These are phyloP conservation scores for Colletotrichum echinochloae DNA, from an alignment of 2,329 filamentous ascomycete genomes.

Conservation along the genomic window DNA sequence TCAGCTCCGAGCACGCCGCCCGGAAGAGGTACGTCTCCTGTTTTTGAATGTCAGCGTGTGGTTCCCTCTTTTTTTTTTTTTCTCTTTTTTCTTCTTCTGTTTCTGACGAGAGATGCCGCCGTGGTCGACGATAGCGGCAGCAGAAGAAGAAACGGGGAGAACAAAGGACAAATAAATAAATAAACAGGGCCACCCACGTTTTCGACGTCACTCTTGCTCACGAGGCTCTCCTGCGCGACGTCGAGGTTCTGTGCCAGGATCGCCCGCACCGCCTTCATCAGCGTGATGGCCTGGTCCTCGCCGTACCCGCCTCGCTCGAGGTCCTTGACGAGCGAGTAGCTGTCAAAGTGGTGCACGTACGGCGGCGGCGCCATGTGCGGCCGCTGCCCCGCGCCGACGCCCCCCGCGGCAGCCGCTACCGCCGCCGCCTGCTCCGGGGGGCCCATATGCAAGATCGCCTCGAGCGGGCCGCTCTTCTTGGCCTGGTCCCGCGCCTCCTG, in stretches of 20 bases:
- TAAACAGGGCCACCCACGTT: constrained; percentile 61
- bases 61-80: neutral
- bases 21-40: constrained; percentile 83
- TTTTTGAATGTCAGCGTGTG: neutral
- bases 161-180: neutral
- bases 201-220: constrained; percentile 92
- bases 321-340: constrained; percentile 86
- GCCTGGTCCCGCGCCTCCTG: constrained; percentile 51
- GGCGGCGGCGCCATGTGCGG: constrained; percentile 79
- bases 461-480: constrained; percentile 61
- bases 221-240: constrained; percentile 81
- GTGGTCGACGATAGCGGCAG: neutral
- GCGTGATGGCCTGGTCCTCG: constrained; percentile 78
- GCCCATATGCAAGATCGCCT: constrained; percentile 62
- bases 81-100: no score
- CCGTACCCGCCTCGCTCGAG: constrained; percentile 79
- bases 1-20: constrained; percentile 91
- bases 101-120: no score
- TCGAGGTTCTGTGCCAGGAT: constrained; percentile 84
- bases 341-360: constrained; percentile 97
- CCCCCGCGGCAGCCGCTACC: no score
- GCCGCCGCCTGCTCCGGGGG: constrained; percentile 51
- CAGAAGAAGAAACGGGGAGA: neutral
- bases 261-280: constrained; percentile 91
- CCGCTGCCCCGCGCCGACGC: constrained; percentile 56